Conservation (phyloP, 139 green algal genomes). For the Chlorella vulgaris region DNA sequence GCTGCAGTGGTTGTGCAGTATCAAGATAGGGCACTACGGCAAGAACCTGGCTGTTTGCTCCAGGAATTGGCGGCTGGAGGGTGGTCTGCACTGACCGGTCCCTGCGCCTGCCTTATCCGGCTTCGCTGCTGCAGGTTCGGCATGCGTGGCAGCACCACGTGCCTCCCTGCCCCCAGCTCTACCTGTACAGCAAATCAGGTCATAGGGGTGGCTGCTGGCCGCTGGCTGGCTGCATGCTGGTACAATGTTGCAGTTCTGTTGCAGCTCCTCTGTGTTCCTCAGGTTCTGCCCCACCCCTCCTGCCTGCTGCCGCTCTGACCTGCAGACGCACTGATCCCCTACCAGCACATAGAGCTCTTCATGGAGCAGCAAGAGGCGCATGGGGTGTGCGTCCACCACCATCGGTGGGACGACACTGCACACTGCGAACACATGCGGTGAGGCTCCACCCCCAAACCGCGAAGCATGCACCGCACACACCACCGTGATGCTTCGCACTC, state of each 20-base stretch:
- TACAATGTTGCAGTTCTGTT: not conserved
- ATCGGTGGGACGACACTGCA: constrained; percentile 29
- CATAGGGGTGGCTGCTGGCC: not conserved
- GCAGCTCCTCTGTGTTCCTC: not conserved
- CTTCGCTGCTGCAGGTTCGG: constrained; percentile 13
- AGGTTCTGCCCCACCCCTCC: too few relatives aligned
- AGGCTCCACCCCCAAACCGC: too few relatives aligned
- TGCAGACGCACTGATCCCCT: constrained; percentile 61
- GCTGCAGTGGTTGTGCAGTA: not conserved
- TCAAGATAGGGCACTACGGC: too few relatives aligned
- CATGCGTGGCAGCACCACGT: constrained; percentile 38
- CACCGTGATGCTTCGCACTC: too few relatives aligned
- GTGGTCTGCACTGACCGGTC: not conserved
- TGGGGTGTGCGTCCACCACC: constrained; percentile 17
- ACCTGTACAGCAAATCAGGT: constrained; percentile 56
- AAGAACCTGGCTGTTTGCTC: too few relatives aligned
- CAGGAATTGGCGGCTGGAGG: too few relatives aligned
- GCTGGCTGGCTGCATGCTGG: too few relatives aligned
- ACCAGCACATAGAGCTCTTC: constrained; percentile 58
- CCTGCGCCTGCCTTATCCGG: not conserved
- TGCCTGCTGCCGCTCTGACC: too few relatives aligned
- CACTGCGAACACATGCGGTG: constrained; percentile 50
- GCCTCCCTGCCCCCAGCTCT: constrained; percentile 66
- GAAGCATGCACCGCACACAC: too few relatives aligned
- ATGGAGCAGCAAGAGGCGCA: constrained; percentile 54